These are phyloP conservation scores for Colletotrichum sp. DNA, from an alignment of 2,329 filamentous ascomycete genomes.

Conservation along the genomic window DNA sequence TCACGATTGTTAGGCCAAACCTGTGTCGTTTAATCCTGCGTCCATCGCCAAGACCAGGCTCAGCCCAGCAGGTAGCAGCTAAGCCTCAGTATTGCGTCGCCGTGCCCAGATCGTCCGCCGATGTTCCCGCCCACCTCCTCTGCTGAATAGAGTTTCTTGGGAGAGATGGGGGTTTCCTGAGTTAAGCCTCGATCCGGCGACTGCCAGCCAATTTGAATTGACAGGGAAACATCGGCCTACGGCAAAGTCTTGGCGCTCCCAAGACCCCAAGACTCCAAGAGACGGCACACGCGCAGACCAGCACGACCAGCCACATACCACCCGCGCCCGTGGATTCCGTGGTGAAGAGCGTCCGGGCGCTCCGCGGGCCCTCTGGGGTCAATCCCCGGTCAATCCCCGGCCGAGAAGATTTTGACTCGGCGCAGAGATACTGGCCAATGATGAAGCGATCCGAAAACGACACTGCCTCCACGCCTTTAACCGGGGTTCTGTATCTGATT, in stretches of 20 bases:
- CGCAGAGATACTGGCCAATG: background rate
- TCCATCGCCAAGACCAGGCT: conserved; percentile 4
- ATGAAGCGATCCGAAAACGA: background rate
- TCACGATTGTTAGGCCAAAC: background rate
- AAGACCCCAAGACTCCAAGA: background rate
- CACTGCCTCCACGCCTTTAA: background rate
- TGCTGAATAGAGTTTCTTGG: background rate
- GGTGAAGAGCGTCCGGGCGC: background rate
- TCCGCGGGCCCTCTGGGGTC: background rate
- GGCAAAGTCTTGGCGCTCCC: background rate
- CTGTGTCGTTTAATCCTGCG: background rate
- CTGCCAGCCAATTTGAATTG: background rate
- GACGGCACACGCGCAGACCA: background rate
- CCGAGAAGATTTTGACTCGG: background rate
- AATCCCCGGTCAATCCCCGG: background rate
- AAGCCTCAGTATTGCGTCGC: conserved; percentile 11
- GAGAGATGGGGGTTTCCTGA: background rate
- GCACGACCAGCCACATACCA: background rate
- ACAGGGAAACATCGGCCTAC: background rate
- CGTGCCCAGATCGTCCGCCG: background rate
- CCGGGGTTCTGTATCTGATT: background rate
- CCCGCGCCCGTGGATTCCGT: background rate
- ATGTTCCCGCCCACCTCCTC: background rate
- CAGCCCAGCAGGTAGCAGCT: background rate
- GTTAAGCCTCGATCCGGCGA: background rate